Base-by-base conservation (phyloP, 345 rosid genomes). In the Sisymbrium altissimum region DNA sequence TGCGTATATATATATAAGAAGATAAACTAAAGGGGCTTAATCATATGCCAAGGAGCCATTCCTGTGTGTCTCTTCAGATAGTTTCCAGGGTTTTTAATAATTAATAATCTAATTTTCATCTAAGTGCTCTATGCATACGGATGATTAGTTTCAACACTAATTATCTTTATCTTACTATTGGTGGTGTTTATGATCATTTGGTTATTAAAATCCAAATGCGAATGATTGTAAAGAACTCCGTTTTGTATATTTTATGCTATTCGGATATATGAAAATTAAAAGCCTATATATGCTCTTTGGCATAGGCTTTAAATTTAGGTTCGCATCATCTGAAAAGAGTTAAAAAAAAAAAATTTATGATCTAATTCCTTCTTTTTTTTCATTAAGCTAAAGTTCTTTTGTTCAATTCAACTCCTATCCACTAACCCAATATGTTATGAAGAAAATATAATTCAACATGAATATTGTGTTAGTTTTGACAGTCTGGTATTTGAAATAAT, bases 61-160 rank as follows among this genome's bases (percentile, higher is more conserved):
- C 44, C 44, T 36, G 44, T 64, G 80, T 70, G 80, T 57, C 80
- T 76, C 76, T 76, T 76, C 71, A 64, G n/a, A 35, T 70, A 17
- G 71, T 64, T 76, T 64, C 66, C 70, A 54, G 71, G 65, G 38
- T 36, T 46, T 66, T 67, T 40, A 21, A 35, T 32, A 25, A 35
- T 41, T 33, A 38, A 18, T 63, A 69, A 36, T 70, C 23, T 60
- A 50, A 36, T 25, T 53, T 62, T 61, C 19, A 14, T 55, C 19
- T 46, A 64, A 76, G 75, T 70, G 80, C 66, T 70, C 52, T 36
- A 49, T n/a, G 55, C 63, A 36, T 70, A 48, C 35, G 61, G 65
- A 76, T 76, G 80, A 63, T 70, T 63, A 69, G 75, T 70, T 64
- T 60, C 70, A 55, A 55, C 75, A 69, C 80, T 70, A 70, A 44